phyloP scores from a whole-genome alignment of 2,329 filamentous ascomycete species.

The Aspergillus sp. region DNA sequence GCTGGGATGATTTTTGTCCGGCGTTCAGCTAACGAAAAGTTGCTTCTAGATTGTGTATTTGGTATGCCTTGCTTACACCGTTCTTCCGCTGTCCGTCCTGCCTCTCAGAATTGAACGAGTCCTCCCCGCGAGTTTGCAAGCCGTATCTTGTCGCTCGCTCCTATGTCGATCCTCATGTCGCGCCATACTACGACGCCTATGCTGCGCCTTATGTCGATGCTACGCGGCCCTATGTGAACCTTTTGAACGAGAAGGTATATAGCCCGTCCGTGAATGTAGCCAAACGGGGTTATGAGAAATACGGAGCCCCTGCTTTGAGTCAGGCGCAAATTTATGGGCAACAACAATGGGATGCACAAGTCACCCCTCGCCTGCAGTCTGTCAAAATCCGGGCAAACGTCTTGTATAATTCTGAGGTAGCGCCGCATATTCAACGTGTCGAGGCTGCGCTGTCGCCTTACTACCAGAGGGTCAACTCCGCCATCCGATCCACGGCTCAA shows the following conservation, averaged over 20 bases:
- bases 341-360: conserved; percentile 73
- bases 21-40: not conserved
- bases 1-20: conserved; percentile 1
- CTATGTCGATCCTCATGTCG: conserved; percentile 70
- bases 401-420: conserved; percentile 69
- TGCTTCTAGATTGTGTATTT: conserved; percentile 69
- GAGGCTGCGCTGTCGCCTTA: conserved; percentile 65
- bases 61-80: conserved; percentile 80
- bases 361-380: conserved; percentile 71
- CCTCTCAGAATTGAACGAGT: conserved; percentile 64
- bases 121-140: conserved; percentile 76
- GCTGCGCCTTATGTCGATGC: conserved; percentile 53
- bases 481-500: conserved; percentile 19
- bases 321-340: conserved; percentile 65
- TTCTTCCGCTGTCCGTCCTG: conserved; percentile 78
- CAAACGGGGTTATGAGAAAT: conserved; percentile 60
- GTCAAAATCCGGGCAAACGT: conserved; percentile 60
- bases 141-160: conserved; percentile 69
- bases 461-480: conserved; percentile 70
- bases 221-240: conserved; percentile 65
- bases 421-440: conserved; percentile 69
- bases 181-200: conserved; percentile 83
- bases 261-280: conserved; percentile 66
- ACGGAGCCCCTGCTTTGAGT: conserved; percentile 71
- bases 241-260: conserved; percentile 62